A percentile compares a stretch with the other conserved stretches of the same genome.
Evolutionary conservation across 78 protist species (phyloP).

Genomic region (Cavenderia fasciculata): DNA sequence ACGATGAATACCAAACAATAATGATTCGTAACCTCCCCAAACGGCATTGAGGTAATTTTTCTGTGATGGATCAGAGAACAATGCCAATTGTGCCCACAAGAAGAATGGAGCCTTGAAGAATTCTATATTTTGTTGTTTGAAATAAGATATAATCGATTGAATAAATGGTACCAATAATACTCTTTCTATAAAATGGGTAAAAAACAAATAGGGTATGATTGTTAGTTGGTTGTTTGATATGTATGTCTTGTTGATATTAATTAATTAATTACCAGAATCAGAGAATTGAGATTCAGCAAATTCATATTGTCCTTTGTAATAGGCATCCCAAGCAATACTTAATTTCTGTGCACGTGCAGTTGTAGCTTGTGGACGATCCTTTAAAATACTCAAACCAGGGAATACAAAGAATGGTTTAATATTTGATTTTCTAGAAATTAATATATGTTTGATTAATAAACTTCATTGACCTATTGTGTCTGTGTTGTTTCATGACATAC

Average conservation of each 20-base stretch:
- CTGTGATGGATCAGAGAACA: constrained; percentile 58
- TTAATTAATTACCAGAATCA: constrained; percentile 26
- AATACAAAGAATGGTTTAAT: constrained; percentile 70
- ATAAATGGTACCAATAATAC: constrained; percentile 25
- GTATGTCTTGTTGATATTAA: background rate
- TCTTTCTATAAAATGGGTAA: constrained; percentile 10
- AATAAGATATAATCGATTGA: constrained; percentile 29
- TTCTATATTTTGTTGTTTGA: constrained; percentile 48
- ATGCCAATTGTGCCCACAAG: constrained; percentile 54
- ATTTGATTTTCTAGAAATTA: constrained; percentile 38
- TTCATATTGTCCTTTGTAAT: constrained; percentile 30
- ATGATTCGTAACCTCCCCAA: constrained; percentile 43
- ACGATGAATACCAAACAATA: constrained; percentile 69
- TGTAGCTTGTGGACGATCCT: background rate
- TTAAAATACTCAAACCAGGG: constrained; percentile 24
- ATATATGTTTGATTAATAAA: background rate
- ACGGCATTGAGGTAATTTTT: constrained; percentile 74
- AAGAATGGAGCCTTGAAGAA: constrained; percentile 61
- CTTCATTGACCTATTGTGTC: background rate
- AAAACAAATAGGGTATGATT: background rate
- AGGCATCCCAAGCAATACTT: constrained; percentile 63
- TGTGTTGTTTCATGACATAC: background rate
- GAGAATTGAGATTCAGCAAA: constrained; percentile 50
- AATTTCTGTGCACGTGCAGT: constrained; percentile 2
- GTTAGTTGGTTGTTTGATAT: background rate